Evolutionary conservation across 78 protist genomes (phyloP), one percentile per base, ranked within the genome.

Genomic region (Dictyostelium firmibasis): DNA sequence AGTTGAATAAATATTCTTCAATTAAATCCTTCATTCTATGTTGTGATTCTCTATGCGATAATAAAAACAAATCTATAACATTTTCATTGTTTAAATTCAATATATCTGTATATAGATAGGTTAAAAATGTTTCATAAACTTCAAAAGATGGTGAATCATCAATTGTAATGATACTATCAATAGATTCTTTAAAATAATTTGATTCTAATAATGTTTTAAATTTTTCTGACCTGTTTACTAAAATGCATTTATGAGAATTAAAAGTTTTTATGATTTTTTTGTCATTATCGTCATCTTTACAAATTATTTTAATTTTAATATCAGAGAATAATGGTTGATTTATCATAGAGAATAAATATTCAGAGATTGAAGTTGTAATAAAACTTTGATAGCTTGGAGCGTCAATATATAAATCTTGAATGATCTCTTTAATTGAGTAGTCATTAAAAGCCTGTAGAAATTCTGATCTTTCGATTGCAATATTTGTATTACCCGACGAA

Each of bases 201-300:
- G 93, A 88, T 79, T 88, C 86, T 16, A 88, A 67, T 79, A 50
- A 78, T 27, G 76, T 50, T 67, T 88, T 88, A 1, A 88, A 44
- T 88, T 88, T 88, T 10, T 57, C 31, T 44, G 93, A 88, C 44
- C 93, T 57, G 16, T 47, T 29, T 41, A 79, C 93, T 10, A 88
- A 44, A 25, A 88, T 64, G 79, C 93, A 88, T 53, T 88, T 88
- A 44, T 88, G 93, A 7, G 86, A 60, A 67, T 36, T 13, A 27
- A 27, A 84, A n/a, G 16, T 84, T 29, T 29, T 72, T 16, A 4
- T 31, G 3, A 4, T 14, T 31, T 25, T n/a, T n/a, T 47, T 4
- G n/a, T 4, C 38, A 27, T 67, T 79, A 23, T 14, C 11, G 14
- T 29, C 23, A 25, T 70, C 14, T n/a, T 38, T 31, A 53, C 27